Percentiles rank a stretch among this genome's conserved stretches.
Evolutionary conservation across 192 early-diverging fungal species (phyloP).

Genomic region (Rhizophagus sp.): DNA sequence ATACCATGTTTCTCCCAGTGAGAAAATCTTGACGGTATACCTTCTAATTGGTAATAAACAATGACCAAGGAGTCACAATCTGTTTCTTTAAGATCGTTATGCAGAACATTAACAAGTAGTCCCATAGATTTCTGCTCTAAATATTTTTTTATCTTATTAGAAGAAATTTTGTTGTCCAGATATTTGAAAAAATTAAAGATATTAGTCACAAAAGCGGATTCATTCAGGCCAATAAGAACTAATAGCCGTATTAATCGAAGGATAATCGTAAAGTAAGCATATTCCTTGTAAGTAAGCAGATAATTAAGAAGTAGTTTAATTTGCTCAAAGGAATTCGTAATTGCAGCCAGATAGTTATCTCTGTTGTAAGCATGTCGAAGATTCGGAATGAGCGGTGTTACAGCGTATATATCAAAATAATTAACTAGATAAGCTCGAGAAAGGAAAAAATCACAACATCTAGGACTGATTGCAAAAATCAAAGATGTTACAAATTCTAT

Average conservation of each 20-base stretch:
- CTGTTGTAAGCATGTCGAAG: background rate
- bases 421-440: constrained; percentile 6
- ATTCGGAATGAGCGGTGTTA: background rate
- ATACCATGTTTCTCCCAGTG: background rate
- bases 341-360: background rate
- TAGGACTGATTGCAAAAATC: background rate
- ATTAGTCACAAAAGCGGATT: background rate
- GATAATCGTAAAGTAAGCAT: background rate
- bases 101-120: background rate
- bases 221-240: constrained; percentile 16
- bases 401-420: background rate
- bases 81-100: background rate
- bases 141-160: background rate
- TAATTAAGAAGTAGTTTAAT: background rate
- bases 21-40: background rate
- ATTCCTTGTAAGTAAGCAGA: background rate
- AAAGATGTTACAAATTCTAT: constrained; percentile 8
- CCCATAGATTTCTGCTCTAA: background rate
- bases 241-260: constrained; percentile 17
- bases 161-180: background rate
- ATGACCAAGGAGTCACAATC: constrained; percentile 22
- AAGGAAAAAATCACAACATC: constrained; percentile 6
- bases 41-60: background rate
- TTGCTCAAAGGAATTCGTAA: background rate
- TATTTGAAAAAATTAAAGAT: constrained; percentile 10